Evolutionary conservation across 176 grass and related monocot species (phyloP).

Genomic region (Eleusine coracana): DNA sequence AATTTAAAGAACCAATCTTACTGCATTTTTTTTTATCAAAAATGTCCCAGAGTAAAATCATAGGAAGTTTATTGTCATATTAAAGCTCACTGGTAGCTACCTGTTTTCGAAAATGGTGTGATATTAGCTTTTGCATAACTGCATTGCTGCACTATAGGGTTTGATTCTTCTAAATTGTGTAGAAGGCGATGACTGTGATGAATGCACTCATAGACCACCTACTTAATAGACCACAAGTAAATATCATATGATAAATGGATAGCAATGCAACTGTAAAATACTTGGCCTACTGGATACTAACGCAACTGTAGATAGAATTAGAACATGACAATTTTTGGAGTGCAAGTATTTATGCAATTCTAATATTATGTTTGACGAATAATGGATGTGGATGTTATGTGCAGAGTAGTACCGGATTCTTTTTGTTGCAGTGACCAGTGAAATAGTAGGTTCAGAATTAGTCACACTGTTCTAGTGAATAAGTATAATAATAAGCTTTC

Average conservation of each 20-base stretch:
- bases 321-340: background rate
- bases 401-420: background rate
- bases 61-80: background rate
- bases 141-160: background rate
- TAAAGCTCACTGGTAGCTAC: background rate
- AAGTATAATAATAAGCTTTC: conserved; percentile 8
- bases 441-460: background rate
- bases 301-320: conserved; percentile 2
- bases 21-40: background rate
- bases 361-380: background rate
- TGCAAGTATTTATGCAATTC: background rate
- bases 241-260: background rate
- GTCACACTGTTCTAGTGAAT: background rate
- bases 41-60: background rate
- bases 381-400: background rate
- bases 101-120: background rate
- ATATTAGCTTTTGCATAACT: background rate
- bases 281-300: background rate
- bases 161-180: background rate
- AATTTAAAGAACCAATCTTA: background rate
- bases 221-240: background rate
- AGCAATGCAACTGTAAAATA: background rate
- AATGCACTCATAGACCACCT: background rate
- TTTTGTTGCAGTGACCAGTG: background rate
- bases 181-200: background rate